Evolutionary conservation across 2,329 filamentous ascomycete genomes (phyloP).

Genomic region (Fusarium sp.): DNA sequence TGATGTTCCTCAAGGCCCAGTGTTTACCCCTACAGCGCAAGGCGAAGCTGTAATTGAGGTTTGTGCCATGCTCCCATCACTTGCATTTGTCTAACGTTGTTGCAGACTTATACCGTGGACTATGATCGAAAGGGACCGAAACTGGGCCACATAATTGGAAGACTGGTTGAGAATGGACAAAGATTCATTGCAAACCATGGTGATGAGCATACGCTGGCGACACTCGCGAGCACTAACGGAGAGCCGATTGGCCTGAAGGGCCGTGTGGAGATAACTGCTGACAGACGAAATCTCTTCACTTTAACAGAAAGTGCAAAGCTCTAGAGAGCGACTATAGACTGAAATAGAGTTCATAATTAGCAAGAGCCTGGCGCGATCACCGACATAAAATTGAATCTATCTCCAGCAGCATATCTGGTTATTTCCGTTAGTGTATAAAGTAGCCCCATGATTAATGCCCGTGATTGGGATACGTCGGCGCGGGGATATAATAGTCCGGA

Average conservation of each 20-base stretch:
- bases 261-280: background rate
- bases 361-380: accelerated
- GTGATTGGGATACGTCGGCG: background rate
- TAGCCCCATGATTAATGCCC: background rate
- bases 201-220: conserved; percentile 29
- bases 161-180: conserved; percentile 29
- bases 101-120: conserved; percentile 49
- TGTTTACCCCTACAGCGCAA: conserved; percentile 29
- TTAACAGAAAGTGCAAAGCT: background rate
- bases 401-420: background rate
- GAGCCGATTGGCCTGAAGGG: conserved; percentile 40
- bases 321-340: background rate
- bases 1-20: conserved; percentile 13
- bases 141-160: conserved; percentile 41
- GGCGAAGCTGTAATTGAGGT: conserved; percentile 46
- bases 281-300: background rate
- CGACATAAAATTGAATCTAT: background rate
- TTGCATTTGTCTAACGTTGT: background rate
- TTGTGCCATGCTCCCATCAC: accelerated
- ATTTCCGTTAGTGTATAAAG: background rate
- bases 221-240: conserved; percentile 8
- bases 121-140: conserved; percentile 40
- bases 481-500: background rate
- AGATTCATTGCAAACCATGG: conserved; percentile 48
- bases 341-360: background rate